Evolutionary conservation across 2,329 filamentous ascomycete species (phyloP).

Genomic region (Rhynchosporium agropyri): DNA sequence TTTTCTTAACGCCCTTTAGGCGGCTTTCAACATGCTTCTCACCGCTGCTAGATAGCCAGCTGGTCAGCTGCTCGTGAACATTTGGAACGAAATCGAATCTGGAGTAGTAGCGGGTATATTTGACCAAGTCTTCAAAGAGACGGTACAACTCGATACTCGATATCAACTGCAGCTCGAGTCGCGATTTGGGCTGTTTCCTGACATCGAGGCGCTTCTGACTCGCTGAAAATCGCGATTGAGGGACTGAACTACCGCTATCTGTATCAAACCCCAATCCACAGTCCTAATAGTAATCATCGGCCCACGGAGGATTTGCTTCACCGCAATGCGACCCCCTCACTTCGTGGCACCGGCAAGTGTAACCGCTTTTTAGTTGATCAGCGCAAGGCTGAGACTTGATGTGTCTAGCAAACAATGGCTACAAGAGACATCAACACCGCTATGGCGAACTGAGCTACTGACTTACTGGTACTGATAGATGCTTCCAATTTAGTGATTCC

Average conservation of each 20-base stretch:
- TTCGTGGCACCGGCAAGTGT: slow-evolving; percentile 16
- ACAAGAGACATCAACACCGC: neutral
- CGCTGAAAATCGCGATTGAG: neutral
- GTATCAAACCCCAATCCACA: too few relatives aligned
- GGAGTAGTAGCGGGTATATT: too few relatives aligned
- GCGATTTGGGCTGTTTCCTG: neutral
- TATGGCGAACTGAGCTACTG: neutral
- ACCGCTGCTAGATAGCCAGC: too few relatives aligned
- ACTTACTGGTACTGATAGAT: neutral
- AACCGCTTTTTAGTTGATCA: slow-evolving; percentile 21
- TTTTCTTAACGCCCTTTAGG: too few relatives aligned
- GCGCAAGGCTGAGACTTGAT: slow-evolving; percentile 14
- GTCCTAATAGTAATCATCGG: neutral
- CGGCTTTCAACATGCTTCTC: too few relatives aligned
- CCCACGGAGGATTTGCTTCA: slow-evolving; percentile 2
- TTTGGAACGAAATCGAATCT: too few relatives aligned
- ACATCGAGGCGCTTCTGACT: neutral
- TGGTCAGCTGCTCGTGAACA: too few relatives aligned
- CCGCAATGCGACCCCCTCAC: slow-evolving; percentile 4
- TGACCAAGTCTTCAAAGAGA: too few relatives aligned
- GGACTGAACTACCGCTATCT: too few relatives aligned
- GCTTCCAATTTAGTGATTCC: neutral
- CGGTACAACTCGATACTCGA: neutral
- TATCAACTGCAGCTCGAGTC: neutral
- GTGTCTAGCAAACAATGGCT: too few relatives aligned